Conservation (phyloP, 208 protist genomes). For the Tritrichomonas musculus region DNA sequence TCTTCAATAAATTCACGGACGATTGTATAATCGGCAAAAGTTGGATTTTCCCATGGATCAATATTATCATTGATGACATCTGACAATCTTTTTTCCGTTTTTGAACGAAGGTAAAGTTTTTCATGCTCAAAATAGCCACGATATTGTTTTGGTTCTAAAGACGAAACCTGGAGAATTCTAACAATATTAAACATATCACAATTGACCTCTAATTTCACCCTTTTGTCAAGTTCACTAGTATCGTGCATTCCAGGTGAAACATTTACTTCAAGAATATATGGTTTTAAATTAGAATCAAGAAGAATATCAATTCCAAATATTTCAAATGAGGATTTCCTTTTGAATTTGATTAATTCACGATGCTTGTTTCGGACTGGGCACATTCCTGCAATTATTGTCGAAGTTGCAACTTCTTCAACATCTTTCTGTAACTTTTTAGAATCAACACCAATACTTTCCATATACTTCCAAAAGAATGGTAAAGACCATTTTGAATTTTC, state of each 20-base stretch:
- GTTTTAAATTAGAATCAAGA: slow-evolving; percentile 72
- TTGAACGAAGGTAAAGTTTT: neutral
- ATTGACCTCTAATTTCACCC: neutral
- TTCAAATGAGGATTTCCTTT: slow-evolving; percentile 71
- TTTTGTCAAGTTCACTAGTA: neutral
- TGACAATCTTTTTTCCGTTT: neutral
- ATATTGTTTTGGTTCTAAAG: neutral
- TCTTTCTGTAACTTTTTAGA: neutral
- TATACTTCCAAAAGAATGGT: neutral
- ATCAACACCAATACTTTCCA: neutral
- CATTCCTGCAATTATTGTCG: neutral
- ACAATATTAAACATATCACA: neutral
- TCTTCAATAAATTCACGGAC: slow-evolving; percentile 13
- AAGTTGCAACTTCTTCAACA: neutral
- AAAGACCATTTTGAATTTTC: slow-evolving; percentile 48
- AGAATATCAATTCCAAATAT: slow-evolving; percentile 87
- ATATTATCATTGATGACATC: neutral
- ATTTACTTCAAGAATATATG: slow-evolving; percentile 90
- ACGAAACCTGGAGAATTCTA: neutral
- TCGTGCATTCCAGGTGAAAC: slow-evolving; percentile 38
- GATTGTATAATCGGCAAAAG: neutral
- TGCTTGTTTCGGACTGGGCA: neutral
- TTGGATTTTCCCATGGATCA: neutral
- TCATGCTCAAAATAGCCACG: neutral
- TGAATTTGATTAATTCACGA: neutral